These are phyloP conservation scores for Aegilops umbellulata DNA, from an alignment of 176 grass and related monocot genomes.

Conservation along the genomic window DNA sequence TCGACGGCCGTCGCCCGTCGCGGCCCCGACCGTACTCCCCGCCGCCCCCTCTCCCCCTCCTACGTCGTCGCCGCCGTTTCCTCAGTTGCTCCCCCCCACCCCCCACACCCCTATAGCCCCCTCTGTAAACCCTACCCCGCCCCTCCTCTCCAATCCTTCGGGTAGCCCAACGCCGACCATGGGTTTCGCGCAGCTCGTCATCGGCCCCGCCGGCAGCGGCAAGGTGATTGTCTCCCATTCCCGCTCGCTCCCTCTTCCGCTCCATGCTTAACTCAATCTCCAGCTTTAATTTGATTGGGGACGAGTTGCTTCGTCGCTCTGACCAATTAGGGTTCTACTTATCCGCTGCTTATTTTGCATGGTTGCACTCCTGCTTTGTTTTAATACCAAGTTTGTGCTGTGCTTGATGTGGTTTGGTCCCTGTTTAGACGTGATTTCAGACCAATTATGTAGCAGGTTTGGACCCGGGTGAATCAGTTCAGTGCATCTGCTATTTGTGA, in stretches of 20 bases:
- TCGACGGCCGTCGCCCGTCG: no score
- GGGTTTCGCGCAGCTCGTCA: constrained; percentile 95
- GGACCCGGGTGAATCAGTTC: no score
- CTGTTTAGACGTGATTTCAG: background rate
- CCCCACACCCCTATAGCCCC: no score
- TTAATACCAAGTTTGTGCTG: background rate
- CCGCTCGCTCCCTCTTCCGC: background rate
- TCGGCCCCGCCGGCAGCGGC: constrained; percentile 91
- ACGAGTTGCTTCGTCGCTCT: background rate
- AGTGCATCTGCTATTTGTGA: background rate
- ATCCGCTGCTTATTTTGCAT: background rate
- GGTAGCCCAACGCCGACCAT: constrained; percentile 31
- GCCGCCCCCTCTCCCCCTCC: no score
- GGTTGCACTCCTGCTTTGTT: background rate
- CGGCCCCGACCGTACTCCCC: no score
- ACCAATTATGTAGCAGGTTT: background rate
- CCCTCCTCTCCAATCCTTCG: no score
- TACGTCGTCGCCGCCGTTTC: constrained; percentile 41
- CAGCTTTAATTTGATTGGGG: background rate
- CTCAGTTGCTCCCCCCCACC: background rate
- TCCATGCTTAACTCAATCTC: background rate
- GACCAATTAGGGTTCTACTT: background rate
- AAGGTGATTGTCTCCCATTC: constrained; percentile 46
- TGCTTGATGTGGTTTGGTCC: background rate
- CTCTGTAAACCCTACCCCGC: no score